Evolutionary conservation across 2,329 filamentous ascomycete genomes (phyloP), one percentile per base, ranked within the genome.

Genomic region (Botrytis medusae): DNA sequence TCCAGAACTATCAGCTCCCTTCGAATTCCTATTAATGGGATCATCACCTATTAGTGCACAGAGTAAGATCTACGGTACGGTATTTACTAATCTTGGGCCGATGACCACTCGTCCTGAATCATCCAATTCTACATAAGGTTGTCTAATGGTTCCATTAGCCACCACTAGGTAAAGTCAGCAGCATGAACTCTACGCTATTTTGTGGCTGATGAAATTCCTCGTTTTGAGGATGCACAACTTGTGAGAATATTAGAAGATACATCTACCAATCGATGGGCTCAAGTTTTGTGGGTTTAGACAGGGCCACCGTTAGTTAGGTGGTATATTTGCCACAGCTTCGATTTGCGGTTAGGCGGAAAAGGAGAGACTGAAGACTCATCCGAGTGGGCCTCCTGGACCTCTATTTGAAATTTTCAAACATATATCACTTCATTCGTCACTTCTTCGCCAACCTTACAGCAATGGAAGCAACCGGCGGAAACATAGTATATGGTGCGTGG

Each of bases 71-170:
- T 57, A 32, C 51, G 22, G 42, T 46, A 46, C n/a, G 32, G 20
- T 46, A 48, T 25, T 32, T 14, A 7, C 12, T 42, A 29, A 18
- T 25, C 34, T 22, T 34, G 25, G 29, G 10, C 29, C n/a, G 42
- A 64, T 64, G 62, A 48, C n/a, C 62, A 64, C n/a, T 64, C 40
- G 40, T 64, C 61, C 61, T 64, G 61, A 44, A 46, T 44, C 61
- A 44, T 32, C 9, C 7, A 20, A 64, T 64, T 42, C 60, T 16
- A 20, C 14, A 48, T 25, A 54, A 54, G 48, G 25, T 16, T 51
- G 46, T 46, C 29, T 64, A 9, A 57, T 20, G 25, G 44, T 25
- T 64, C 32, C 42, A 4, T 44, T 64, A 64, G 42, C n/a, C 42
- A 48, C 29, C 62, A 48, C n/a, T 34, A 32, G 16, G 29, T 22